A percentile compares a stretch with the other conserved stretches of the same genome.
These are phyloP conservation scores for Scleromitrula shiraiana DNA, from an alignment of 2,329 filamentous ascomycete species.

Conservation along the genomic window DNA sequence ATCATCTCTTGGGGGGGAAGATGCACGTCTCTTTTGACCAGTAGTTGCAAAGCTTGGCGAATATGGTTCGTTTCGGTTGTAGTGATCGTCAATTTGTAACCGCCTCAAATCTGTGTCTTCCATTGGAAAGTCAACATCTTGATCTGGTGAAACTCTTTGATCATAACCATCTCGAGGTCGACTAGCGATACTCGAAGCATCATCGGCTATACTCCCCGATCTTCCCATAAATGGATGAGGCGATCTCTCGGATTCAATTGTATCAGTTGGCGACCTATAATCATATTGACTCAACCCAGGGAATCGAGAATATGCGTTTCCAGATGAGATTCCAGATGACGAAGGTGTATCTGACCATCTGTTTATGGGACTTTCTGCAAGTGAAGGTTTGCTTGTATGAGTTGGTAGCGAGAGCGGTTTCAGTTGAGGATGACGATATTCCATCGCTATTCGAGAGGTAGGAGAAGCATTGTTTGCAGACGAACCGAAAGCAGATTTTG, in stretches of 20 bases:
- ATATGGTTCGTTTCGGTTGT: slow-evolving; percentile 27
- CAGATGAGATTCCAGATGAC: slow-evolving; percentile 26
- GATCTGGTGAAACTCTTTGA: slow-evolving; percentile 37
- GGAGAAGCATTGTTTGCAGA: slow-evolving; percentile 29
- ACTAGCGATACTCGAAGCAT: slow-evolving; percentile 40
- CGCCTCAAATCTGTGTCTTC: slow-evolving; percentile 45
- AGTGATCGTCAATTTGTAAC: slow-evolving; percentile 45
- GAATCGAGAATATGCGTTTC: slow-evolving; percentile 21
- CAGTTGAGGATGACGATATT: slow-evolving; percentile 24
- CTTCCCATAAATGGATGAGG: slow-evolving; percentile 31
- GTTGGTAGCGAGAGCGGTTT: slow-evolving; percentile 32
- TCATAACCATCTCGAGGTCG: slow-evolving; percentile 55
- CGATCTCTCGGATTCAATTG: slow-evolving; percentile 25
- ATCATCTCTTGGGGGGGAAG: slow-evolving; percentile 49
- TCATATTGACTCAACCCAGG: slow-evolving; percentile 20
- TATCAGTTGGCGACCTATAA: slow-evolving; percentile 26
- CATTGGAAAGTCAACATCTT: slow-evolving; percentile 39
- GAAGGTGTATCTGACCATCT: slow-evolving; percentile 27
- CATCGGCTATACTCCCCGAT: slow-evolving; percentile 39
- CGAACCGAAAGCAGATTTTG: slow-evolving; percentile 26
- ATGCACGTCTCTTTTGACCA: slow-evolving; percentile 56
- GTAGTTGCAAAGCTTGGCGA: slow-evolving; percentile 30
- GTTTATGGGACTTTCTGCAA: slow-evolving; percentile 26
- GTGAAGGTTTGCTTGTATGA: slow-evolving; percentile 21
- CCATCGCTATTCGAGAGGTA: slow-evolving; percentile 26